A percentile compares a stretch with the other conserved stretches of the same genome.
Evolutionary conservation across 1,284 basidiomycete species (phyloP).

Genomic region (Tremellales sp.): DNA sequence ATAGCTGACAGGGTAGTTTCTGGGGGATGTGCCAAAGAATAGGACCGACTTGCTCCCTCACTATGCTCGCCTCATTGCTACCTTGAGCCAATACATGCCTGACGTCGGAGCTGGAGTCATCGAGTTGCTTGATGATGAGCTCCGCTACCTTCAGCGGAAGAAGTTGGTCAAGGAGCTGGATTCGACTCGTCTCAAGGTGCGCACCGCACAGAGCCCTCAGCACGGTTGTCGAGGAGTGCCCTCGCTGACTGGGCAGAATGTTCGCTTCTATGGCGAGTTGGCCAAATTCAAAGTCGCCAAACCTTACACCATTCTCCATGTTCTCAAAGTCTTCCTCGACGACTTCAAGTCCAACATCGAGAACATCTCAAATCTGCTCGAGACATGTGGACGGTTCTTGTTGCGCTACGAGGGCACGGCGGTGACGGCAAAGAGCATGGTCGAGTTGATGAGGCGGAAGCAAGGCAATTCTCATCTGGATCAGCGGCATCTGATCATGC

Average conservation of each 20-base stretch:
- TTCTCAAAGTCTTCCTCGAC: constrained; percentile 94
- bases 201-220: constrained; percentile 7
- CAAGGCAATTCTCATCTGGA: constrained; percentile 89
- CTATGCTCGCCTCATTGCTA: constrained; percentile 86
- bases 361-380: constrained; percentile 83
- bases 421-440: constrained; percentile 61
- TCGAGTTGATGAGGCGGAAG: constrained; percentile 92
- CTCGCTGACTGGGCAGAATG: constrained; percentile 61
- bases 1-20: constrained; percentile 57
- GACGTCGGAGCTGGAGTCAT: constrained; percentile 83
- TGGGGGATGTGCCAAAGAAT: constrained; percentile 79
- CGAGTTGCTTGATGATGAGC: constrained; percentile 87
- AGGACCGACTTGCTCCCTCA: constrained; percentile 88
- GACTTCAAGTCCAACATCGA: constrained; percentile 93
- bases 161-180: constrained; percentile 83
- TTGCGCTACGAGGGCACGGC: constrained; percentile 82
- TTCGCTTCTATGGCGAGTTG: constrained; percentile 81
- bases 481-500: constrained; percentile 76
- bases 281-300: constrained; percentile 96
- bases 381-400: constrained; percentile 91
- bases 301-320: constrained; percentile 85
- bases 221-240: no score
- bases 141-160: constrained; percentile 92
- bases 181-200: constrained; percentile 76
- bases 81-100: constrained; percentile 85